Percentiles rank a stretch among this genome's conserved stretches.
Conservation (phyloP, 225 moss, liverwort and hornwort species). For the Pseudoscleropodium purum region DNA sequence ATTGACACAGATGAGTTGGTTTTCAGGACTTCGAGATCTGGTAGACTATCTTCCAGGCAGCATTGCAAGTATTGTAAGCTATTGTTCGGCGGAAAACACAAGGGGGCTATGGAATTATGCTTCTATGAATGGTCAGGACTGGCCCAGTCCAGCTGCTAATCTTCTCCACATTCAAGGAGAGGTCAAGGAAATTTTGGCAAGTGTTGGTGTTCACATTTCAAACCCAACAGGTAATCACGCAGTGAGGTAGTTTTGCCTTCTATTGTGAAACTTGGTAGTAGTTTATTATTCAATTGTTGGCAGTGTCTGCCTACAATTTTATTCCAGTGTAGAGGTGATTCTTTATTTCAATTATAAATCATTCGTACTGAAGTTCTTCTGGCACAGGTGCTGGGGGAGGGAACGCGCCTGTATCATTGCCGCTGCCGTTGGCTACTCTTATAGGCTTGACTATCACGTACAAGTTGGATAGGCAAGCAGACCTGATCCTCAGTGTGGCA, state of each 20-base stretch:
- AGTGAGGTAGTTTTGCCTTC: not conserved
- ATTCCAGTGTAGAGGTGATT: not conserved
- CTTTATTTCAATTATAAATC: not conserved
- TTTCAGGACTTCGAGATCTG: conserved; percentile 70
- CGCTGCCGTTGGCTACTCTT: conserved; percentile 79
- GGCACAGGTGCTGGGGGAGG: conserved; percentile 63
- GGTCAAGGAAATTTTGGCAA: conserved; percentile 68
- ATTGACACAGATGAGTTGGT: not conserved
- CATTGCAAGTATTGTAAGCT: conserved; percentile 76
- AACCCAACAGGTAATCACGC: conserved; percentile 48
- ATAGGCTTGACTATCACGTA: conserved; percentile 87
- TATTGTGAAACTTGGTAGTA: not conserved
- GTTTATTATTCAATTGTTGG: not conserved
- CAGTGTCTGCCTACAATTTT: not conserved
- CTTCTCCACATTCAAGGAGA: conserved; percentile 75
- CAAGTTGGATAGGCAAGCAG: conserved; percentile 62
- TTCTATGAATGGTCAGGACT: conserved; percentile 96
- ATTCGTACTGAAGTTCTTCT: not conserved
- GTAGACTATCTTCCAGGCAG: conserved; percentile 87
- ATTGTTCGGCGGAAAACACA: conserved; percentile 67
- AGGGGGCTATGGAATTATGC: conserved; percentile 83
- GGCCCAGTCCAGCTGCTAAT: conserved; percentile 94
- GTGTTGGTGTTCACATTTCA: conserved; percentile 65
- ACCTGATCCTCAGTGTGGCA: conserved; percentile 54
- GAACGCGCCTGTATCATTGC: conserved; percentile 74